Evolutionary conservation across 495 filamentous ascomycete genomes (phyloP).

Genomic region (Neurospora tetrasperma): DNA sequence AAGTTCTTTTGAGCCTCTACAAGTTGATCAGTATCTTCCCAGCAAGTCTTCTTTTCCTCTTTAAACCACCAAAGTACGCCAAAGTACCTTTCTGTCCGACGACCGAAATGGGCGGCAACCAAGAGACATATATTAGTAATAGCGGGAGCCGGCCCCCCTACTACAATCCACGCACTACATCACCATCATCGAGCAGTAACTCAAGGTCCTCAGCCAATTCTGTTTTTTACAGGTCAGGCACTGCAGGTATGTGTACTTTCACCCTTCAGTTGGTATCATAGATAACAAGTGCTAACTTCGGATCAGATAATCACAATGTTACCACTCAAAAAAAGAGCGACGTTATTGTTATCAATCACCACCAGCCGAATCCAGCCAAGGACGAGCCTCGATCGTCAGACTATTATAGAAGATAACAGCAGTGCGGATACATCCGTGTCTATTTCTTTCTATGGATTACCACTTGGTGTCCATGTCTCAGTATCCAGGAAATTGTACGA

Average conservation of each 20-base stretch:
- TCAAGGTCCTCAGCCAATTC: not conserved
- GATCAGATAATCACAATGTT: not conserved
- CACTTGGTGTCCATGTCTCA: not conserved
- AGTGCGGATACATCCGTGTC: not conserved
- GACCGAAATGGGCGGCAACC: not conserved
- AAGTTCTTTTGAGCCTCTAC: not conserved
- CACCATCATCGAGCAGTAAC: not conserved
- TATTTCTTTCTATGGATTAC: not conserved
- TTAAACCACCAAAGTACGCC: not conserved
- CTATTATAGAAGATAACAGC: not conserved
- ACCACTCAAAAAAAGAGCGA: not conserved
- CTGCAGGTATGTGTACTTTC: not conserved
- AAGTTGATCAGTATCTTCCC: not conserved
- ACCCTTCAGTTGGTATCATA: not conserved
- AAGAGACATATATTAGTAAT: not conserved
- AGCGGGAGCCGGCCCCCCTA: not conserved
- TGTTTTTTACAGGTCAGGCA: not conserved
- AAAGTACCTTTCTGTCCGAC: not conserved
- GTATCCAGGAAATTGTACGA: not conserved
- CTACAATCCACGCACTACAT: not conserved
- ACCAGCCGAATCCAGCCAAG: conserved; percentile 5
- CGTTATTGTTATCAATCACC: conserved; percentile 12
- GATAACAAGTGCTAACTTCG: not conserved
- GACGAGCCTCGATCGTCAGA: conserved; percentile 14
- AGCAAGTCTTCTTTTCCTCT: not conserved